Evolutionary conservation across 2,329 filamentous ascomycete genomes (phyloP).

Genomic region (Gaeumannomyces tritici): DNA sequence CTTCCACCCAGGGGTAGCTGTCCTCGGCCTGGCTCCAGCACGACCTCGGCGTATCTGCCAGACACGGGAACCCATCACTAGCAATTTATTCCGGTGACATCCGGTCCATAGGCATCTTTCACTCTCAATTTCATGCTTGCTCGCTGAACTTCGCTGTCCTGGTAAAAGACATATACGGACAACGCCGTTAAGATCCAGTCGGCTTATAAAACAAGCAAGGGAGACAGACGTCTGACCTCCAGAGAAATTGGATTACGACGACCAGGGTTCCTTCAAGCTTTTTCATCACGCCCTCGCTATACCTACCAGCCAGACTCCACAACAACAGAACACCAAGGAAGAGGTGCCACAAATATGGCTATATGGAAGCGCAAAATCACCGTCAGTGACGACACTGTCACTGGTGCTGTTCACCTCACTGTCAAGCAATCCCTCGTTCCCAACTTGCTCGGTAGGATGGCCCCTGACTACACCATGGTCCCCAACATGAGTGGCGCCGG

Average conservation of each 20-base stretch:
- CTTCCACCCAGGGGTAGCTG: too few relatives aligned
- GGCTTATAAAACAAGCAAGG: background rate
- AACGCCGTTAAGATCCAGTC: background rate
- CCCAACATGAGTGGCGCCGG: background rate
- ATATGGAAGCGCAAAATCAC: constrained; percentile 21
- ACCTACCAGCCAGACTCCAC: background rate
- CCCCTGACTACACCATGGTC: background rate
- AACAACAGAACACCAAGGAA: background rate
- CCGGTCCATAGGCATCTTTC: too few relatives aligned
- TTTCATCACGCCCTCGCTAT: too few relatives aligned
- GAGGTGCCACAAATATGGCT: constrained; percentile 10
- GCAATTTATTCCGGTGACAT: too few relatives aligned
- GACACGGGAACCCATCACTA: background rate
- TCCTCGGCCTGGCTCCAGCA: too few relatives aligned
- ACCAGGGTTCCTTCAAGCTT: too few relatives aligned
- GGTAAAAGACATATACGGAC: background rate
- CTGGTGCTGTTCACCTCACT: constrained; percentile 20
- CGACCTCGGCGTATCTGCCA: background rate
- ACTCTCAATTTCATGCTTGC: background rate
- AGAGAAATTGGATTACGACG: too few relatives aligned
- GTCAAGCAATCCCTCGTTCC: constrained; percentile 22
- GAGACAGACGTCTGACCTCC: too few relatives aligned
- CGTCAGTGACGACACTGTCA: constrained; percentile 22
- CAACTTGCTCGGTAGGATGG: constrained; percentile 14
- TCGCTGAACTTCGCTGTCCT: background rate